Evolutionary conservation across 306 rosid genomes (phyloP).

Genomic region (Quercus glauca): DNA sequence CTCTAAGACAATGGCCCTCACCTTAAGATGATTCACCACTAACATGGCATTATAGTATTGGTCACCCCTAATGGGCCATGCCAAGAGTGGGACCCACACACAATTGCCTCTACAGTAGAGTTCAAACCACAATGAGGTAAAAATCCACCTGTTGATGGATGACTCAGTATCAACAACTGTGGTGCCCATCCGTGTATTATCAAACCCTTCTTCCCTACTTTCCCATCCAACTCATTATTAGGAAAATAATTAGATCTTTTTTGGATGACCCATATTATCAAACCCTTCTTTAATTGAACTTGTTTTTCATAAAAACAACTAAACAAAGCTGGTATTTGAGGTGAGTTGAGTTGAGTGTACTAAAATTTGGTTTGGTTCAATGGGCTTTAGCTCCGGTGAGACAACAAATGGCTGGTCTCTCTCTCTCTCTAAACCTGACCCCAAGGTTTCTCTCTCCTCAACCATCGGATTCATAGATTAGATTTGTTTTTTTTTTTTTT

Average conservation of each 20-base stretch:
- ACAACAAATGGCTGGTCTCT: no score
- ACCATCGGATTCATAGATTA: no score
- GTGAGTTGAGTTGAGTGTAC: no score
- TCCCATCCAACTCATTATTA: slow-evolving; percentile 24
- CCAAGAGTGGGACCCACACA: slow-evolving; percentile 54
- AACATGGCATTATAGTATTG: slow-evolving; percentile 46
- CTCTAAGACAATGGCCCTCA: slow-evolving; percentile 34
- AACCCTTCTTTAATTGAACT: background rate
- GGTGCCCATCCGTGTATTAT: slow-evolving; percentile 73
- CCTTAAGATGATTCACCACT: slow-evolving; percentile 41
- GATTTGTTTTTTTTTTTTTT: no score
- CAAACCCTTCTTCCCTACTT: slow-evolving; percentile 48
- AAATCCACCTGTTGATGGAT: slow-evolving; percentile 67
- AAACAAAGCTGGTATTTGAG: no score
- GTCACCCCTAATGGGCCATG: slow-evolving; percentile 69
- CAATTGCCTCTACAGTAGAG: slow-evolving; percentile 56
- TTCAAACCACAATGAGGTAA: slow-evolving; percentile 77
- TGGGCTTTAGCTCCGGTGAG: no score
- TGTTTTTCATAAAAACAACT: no score
- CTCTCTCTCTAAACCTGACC: no score
- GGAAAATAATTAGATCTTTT: slow-evolving; percentile 30
- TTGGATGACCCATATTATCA: slow-evolving; percentile 56
- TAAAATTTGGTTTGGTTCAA: no score
- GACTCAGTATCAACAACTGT: slow-evolving; percentile 63
- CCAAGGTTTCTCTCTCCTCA: no score